Evolutionary conservation across 495 filamentous ascomycete species (phyloP), one percentile per base, ranked within the genome.

Genomic region (Massariosphaeria phaeospora): DNA sequence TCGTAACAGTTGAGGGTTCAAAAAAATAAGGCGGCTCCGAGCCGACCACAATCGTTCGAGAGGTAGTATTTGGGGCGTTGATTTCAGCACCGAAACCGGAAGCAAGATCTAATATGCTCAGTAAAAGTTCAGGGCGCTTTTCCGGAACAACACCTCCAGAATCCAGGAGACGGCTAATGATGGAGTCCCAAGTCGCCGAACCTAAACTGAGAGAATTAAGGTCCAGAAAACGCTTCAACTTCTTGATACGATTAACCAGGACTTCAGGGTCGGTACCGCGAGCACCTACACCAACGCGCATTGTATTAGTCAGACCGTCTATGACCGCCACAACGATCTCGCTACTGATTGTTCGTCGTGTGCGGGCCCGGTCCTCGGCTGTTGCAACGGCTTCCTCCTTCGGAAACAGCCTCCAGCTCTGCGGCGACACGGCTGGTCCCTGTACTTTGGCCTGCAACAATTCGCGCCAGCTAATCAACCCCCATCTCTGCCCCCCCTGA

Each of bases 241-340:
- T 55, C 17, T 39, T 50, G 18, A 74, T 59, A 40, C 59, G 59
- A 9, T 48, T 15, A 10, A 70, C 24, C 9, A 69, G 42, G 1
- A 41, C 26, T 0, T 51, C 39, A 0, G 54, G 55, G 11, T 41
- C 21, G 6, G 34, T 53, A 18, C 67, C 66, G 54, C 55, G 57
- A 57, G 62, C 69, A 62, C 63, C 63, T 20, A 66, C 62, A 11
- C 63, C 64, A 12, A 65, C 38, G 9, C 61, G 64, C 18, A 72
- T 57, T 11, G 59, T 58, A 52, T 75, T 78, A 20, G 75, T 57
- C 26, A 84, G 59, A 36, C 73, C 76, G 58, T 77, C 76, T 27
- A 81, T 63, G 26, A 83, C 66, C 17, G 75, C 75, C 18, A 68
- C 57, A 15, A 83, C 70, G 15, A 84, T 76, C 67, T 86, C 81